phyloP scores from a whole-genome alignment of 768 basidiomycete genomes.

The Tulasnella sp. region DNA sequence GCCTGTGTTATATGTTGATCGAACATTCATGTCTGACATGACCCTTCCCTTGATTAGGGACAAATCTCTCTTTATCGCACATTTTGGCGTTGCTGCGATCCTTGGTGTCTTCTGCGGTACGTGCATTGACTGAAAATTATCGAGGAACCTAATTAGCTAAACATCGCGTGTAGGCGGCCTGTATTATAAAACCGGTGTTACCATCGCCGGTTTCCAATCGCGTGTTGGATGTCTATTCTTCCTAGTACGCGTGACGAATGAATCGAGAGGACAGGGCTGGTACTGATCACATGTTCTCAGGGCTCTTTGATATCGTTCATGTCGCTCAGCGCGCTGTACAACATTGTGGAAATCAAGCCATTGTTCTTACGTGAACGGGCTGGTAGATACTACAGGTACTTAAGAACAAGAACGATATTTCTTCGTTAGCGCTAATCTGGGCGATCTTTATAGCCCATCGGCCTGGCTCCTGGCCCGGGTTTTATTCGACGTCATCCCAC shows the following conservation, averaged over 20 bases:
- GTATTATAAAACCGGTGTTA: constrained; percentile 67
- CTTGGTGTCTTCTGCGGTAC: constrained; percentile 80
- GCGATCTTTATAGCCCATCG: constrained; percentile 46
- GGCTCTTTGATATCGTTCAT: constrained; percentile 89
- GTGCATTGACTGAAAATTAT: constrained; percentile 18
- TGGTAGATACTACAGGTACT: constrained; percentile 70
- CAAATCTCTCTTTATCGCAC: constrained; percentile 70
- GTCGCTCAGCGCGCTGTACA: constrained; percentile 79
- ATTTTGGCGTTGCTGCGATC: constrained; percentile 54
- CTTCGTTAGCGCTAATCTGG: background rate
- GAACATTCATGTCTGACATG: background rate
- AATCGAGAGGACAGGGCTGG: background rate
- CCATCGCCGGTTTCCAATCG: constrained; percentile 88
- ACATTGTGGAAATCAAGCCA: constrained; percentile 69
- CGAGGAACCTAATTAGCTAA: background rate
- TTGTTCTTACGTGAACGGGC: constrained; percentile 88
- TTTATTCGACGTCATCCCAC: constrained; percentile 79
- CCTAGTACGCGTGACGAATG: constrained; percentile 37
- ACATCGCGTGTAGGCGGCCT: constrained; percentile 47
- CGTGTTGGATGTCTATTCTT: constrained; percentile 94
- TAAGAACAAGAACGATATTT: background rate
- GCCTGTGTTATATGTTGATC: constrained; percentile 12
- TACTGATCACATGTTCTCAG: constrained; percentile 26
- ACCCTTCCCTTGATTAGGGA: constrained; percentile 38
- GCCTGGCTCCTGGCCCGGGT: constrained; percentile 86